Percentiles rank a stretch among this genome's conserved stretches.
Evolutionary conservation across 202 grass and related monocot species (phyloP).

Genomic region (Elaeis oleifera): DNA sequence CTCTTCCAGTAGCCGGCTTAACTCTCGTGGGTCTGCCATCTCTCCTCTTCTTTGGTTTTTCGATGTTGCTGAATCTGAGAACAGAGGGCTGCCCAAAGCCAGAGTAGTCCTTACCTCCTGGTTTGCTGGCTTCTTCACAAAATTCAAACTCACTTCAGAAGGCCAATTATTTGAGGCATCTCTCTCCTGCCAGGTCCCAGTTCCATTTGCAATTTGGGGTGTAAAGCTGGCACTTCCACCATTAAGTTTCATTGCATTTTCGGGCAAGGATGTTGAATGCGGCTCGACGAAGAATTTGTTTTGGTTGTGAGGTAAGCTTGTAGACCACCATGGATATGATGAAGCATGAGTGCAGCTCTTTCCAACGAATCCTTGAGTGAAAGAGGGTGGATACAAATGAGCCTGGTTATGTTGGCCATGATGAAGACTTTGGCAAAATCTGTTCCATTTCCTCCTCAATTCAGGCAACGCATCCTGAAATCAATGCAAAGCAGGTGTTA

Average conservation of each 20-base stretch:
- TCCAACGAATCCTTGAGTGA: background rate
- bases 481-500: background rate
- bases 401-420: background rate
- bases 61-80: conserved; percentile 17
- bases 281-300: background rate
- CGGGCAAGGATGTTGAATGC: background rate
- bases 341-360: background rate
- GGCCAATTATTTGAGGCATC: background rate
- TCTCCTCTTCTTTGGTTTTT: background rate
- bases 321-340: conserved; percentile 2
- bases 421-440: conserved; percentile 11
- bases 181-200: conserved; percentile 2
- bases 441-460: conserved; percentile 20
- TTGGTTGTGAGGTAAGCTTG: background rate
- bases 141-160: background rate
- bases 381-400: background rate
- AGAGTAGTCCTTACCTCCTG: conserved; percentile 1
- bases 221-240: background rate
- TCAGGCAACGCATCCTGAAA: conserved; percentile 1
- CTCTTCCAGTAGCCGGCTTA: conserved; percentile 41
- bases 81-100: background rate
- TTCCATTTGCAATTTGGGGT: background rate
- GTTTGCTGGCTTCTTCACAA: background rate
- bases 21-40: conserved; percentile 18
- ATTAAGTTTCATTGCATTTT: background rate